Conservation (phyloP, 208 protist species). For the Leishmania arabica region DNA sequence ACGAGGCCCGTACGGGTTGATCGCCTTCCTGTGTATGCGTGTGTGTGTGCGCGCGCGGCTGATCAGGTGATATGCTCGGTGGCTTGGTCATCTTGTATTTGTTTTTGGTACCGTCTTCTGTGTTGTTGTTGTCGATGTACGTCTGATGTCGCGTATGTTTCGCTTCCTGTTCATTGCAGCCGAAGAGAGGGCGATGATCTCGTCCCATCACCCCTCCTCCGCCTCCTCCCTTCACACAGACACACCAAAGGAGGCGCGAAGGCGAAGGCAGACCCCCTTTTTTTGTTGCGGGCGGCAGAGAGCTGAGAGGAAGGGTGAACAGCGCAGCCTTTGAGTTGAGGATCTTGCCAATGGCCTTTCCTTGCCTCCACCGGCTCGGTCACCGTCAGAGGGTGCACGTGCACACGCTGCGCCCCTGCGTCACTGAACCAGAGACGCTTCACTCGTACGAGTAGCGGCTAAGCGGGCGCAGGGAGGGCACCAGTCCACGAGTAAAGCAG, state of each 20-base stretch:
- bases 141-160: not conserved
- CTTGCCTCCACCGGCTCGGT: not conserved
- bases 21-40: not conserved
- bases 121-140: too few relatives aligned
- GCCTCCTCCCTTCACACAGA: not conserved
- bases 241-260: not conserved
- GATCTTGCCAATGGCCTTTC: not conserved
- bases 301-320: not conserved
- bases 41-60: not conserved
- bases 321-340: not conserved
- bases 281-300: not conserved
- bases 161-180: not conserved
- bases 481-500: conserved; percentile 56
- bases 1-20: not conserved
- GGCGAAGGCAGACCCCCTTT: not conserved
- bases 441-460: conserved; percentile 71
- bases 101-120: too few relatives aligned
- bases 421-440: not conserved
- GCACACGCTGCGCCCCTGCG: not conserved
- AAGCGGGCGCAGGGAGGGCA: conserved; percentile 46
- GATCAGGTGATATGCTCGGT: not conserved
- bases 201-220: not conserved
- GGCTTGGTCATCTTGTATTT: not conserved
- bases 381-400: not conserved
- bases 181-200: not conserved